Percentiles rank a stretch among this genome's conserved stretches.
Evolutionary conservation across 1,139 yeast genomes (phyloP).

Genomic region (Saccharomyces hybrid): DNA sequence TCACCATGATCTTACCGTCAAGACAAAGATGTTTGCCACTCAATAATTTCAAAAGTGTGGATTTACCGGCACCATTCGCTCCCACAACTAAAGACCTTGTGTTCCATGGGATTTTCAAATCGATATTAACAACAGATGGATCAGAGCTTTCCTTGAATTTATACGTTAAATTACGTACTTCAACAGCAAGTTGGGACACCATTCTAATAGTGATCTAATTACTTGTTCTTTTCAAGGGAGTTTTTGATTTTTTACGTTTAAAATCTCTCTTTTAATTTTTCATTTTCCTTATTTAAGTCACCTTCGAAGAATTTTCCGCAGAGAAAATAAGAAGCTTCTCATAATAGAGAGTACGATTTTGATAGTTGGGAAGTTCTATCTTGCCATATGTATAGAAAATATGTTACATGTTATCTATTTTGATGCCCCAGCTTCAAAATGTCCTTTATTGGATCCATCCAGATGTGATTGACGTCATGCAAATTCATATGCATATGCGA

Average conservation of each 20-base stretch:
- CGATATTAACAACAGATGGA: conserved; percentile 62
- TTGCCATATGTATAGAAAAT: neutral
- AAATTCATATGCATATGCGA: neutral
- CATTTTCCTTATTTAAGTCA: neutral
- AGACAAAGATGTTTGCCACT: conserved; percentile 89
- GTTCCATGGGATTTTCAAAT: conserved; percentile 56
- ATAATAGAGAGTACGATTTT: neutral
- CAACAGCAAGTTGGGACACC: conserved; percentile 42
- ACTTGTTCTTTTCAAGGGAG: neutral
- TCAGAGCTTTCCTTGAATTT: conserved; percentile 55
- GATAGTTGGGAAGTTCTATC: no score
- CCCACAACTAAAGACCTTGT: conserved; percentile 77
- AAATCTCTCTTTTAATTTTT: neutral
- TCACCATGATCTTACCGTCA: conserved; percentile 54
- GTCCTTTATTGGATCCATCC: conserved; percentile 10
- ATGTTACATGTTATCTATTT: neutral
- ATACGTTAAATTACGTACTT: conserved; percentile 60
- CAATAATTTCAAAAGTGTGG: conserved; percentile 71
- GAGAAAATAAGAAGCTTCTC: neutral
- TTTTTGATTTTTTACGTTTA: no score
- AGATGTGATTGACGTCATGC: conserved; percentile 5
- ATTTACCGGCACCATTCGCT: conserved; percentile 96
- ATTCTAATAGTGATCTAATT: neutral
- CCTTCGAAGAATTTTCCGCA: neutral
- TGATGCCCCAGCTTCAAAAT: neutral